Evolutionary conservation across 2,329 filamentous ascomycete genomes (phyloP).

Genomic region (Aspergillus persii): DNA sequence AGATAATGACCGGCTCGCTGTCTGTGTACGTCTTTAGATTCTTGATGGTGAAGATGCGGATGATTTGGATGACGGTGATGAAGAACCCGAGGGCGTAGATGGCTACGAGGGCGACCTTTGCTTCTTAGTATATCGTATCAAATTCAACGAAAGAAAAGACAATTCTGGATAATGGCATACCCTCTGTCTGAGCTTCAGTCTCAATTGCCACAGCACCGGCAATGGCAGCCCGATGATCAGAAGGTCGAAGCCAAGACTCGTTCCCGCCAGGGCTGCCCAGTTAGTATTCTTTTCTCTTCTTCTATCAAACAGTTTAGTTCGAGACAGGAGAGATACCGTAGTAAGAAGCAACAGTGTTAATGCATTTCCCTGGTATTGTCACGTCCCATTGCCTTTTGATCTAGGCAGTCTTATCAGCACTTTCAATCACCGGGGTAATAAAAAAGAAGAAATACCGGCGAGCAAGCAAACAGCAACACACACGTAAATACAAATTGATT

Average conservation of each 20-base stretch:
- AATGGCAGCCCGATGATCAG: slow-evolving; percentile 26
- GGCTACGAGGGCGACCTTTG: slow-evolving; percentile 40
- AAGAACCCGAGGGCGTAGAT: slow-evolving; percentile 53
- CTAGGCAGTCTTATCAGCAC: slow-evolving; percentile 10
- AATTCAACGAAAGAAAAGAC: neutral
- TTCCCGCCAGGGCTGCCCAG: slow-evolving; percentile 11
- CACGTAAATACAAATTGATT: slow-evolving; percentile 40
- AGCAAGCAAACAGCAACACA: slow-evolving; percentile 25
- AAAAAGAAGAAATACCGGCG: slow-evolving; percentile 23
- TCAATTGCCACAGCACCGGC: slow-evolving; percentile 22
- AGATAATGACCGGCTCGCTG: slow-evolving; percentile 43
- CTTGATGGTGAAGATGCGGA: slow-evolving; percentile 52
- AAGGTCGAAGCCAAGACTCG: slow-evolving; percentile 22
- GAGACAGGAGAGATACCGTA: slow-evolving; percentile 33
- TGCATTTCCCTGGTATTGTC: slow-evolving; percentile 39
- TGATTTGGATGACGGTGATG: slow-evolving; percentile 51
- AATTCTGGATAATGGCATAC: neutral
- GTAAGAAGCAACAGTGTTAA: slow-evolving; percentile 45
- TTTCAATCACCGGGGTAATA: neutral
- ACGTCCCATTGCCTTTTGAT: slow-evolving; percentile 46
- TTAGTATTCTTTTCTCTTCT: neutral
- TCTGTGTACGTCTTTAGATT: slow-evolving; percentile 47
- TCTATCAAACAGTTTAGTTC: neutral
- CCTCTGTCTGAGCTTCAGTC: slow-evolving; percentile 18
- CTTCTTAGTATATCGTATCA: neutral